Evolutionary conservation across 129 eudicot genomes (phyloP).

Genomic region (Flaveria trinervia): DNA sequence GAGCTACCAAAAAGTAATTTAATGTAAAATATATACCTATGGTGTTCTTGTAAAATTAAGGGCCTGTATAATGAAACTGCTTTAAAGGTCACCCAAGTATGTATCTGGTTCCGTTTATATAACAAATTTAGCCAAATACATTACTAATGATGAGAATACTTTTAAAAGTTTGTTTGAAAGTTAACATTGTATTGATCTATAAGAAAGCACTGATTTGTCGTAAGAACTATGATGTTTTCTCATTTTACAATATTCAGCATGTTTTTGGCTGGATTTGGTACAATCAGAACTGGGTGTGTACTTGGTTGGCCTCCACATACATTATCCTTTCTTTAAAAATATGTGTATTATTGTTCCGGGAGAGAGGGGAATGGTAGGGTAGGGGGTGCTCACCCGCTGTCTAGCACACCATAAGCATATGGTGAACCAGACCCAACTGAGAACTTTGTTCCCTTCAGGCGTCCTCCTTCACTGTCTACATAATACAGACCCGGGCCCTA

Average conservation of each 20-base stretch:
- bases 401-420: conserved; percentile 97
- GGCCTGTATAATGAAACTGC: too few species aligned
- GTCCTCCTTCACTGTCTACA: conserved; percentile 99
- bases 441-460: conserved; percentile 88
- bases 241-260: neutral
- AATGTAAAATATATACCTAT: too few species aligned
- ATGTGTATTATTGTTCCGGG: neutral
- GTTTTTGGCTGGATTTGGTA: neutral
- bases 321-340: neutral
- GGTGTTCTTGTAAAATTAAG: neutral
- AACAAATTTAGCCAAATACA: neutral
- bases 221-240: neutral
- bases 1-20: too few species aligned
- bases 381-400: conserved; percentile 66
- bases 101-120: neutral
- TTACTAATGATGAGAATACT: neutral
- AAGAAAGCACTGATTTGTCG: neutral
- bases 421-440: conserved; percentile 99
- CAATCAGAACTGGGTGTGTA: neutral
- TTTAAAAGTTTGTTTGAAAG: neutral
- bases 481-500: conserved; percentile 98
- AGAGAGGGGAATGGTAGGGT: neutral
- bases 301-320: neutral
- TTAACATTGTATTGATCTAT: neutral
- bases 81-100: too few species aligned